A percentile compares a stretch with the other conserved stretches of the same genome.
Evolutionary conservation across 1,284 basidiomycete species (phyloP).

Genomic region (Rhodotorula sp.): DNA sequence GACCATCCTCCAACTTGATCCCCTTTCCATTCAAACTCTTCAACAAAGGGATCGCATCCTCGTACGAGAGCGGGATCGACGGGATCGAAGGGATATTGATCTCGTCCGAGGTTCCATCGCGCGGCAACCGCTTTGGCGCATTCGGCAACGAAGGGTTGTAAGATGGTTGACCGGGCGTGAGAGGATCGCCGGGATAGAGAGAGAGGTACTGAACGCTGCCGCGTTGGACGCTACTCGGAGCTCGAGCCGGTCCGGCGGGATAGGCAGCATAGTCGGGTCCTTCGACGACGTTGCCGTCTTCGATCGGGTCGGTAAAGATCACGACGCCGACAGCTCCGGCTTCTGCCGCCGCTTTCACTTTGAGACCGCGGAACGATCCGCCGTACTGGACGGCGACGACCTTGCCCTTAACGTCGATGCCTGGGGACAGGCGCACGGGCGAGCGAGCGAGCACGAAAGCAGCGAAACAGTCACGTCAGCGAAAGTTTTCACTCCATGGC

Average conservation of each 20-base stretch:
- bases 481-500: too few relatives aligned
- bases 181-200: conserved; percentile 75
- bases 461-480: too few relatives aligned
- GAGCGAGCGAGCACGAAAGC: background rate
- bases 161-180: conserved; percentile 81
- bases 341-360: conserved; percentile 78
- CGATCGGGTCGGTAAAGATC: conserved; percentile 85
- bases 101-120: background rate
- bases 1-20: conserved; percentile 39
- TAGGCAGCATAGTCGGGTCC: conserved; percentile 53
- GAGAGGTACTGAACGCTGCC: conserved; percentile 83
- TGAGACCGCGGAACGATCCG: conserved; percentile 72
- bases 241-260: conserved; percentile 82
- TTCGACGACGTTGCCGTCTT: conserved; percentile 66
- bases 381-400: conserved; percentile 83
- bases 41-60: conserved; percentile 55
- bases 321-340: conserved; percentile 64
- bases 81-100: conserved; percentile 60
- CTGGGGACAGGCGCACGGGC: conserved; percentile 47
- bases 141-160: conserved; percentile 61
- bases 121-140: conserved; percentile 58
- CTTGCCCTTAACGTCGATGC: conserved; percentile 72
- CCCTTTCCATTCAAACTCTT: conserved; percentile 50
- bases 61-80: conserved; percentile 54
- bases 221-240: conserved; percentile 72